phyloP scores from a whole-genome alignment of 306 rosid species.

The Vachellia pachyceras region DNA sequence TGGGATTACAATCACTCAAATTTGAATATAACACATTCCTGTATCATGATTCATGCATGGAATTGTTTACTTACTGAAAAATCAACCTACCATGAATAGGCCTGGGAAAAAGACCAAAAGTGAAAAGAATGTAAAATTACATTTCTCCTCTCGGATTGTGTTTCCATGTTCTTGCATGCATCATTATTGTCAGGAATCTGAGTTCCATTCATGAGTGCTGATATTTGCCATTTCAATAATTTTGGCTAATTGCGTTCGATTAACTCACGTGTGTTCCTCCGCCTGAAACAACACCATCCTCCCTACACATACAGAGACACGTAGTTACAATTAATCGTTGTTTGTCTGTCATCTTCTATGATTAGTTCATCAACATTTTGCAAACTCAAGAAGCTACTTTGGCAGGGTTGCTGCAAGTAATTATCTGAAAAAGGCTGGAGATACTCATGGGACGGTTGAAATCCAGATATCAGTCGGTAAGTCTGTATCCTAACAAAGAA shows the following conservation, averaged over 20 bases:
- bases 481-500: constrained; percentile 28
- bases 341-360: not conserved
- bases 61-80: constrained; percentile 17
- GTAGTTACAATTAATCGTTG: constrained; percentile 7
- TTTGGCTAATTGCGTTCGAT: not conserved
- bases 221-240: constrained; percentile 2
- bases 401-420: constrained; percentile 74
- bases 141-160: not conserved
- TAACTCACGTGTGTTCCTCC: not conserved
- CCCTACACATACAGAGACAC: not conserved
- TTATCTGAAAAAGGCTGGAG: constrained; percentile 86
- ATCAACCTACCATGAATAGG: constrained; percentile 5
- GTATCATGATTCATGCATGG: constrained; percentile 23
- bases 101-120: constrained; percentile 1
- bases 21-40: too few species aligned
- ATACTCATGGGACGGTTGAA: constrained; percentile 75
- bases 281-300: not conserved
- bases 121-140: not conserved
- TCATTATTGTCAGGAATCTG: not conserved
- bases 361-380: not conserved
- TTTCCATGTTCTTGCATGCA: constrained; percentile 19
- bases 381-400: constrained; percentile 24
- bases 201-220: not conserved
- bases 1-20: too few species aligned
- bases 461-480: constrained; percentile 76